These are phyloP conservation scores for Fraxinus nigra DNA, from an alignment of 305 asterid genomes.

Conservation along the genomic window DNA sequence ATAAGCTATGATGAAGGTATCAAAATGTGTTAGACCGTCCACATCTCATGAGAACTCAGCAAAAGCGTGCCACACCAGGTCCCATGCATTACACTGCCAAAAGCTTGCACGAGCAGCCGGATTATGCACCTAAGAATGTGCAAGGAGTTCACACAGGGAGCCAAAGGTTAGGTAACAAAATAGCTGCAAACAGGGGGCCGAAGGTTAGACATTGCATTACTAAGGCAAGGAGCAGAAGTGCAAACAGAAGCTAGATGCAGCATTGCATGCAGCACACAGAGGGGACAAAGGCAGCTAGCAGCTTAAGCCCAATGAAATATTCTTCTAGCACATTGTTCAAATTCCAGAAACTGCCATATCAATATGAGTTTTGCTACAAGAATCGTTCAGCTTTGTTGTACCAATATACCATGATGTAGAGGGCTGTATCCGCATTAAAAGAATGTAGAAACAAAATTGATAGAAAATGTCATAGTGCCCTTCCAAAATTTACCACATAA, in stretches of 20 bases:
- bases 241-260: not conserved
- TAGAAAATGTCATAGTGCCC: not conserved
- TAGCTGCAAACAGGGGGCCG: not conserved
- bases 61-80: not conserved
- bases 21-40: not conserved
- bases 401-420: not conserved
- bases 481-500: not conserved
- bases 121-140: not conserved
- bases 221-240: not conserved
- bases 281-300: not conserved
- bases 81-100: not conserved
- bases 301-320: not conserved
- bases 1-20: not conserved
- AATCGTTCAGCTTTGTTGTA: too few species aligned
- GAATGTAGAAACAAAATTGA: not conserved
- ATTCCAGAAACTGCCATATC: not conserved
- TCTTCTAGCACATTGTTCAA: not conserved
- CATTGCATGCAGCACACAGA: not conserved
- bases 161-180: not conserved
- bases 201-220: not conserved
- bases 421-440: not conserved
- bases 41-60: not conserved
- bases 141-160: not conserved
- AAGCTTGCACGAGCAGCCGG: not conserved
- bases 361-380: too few species aligned